These are phyloP conservation scores for Gonapodya sp. DNA, from an alignment of 192 early-diverging fungal genomes.

Conservation along the genomic window DNA sequence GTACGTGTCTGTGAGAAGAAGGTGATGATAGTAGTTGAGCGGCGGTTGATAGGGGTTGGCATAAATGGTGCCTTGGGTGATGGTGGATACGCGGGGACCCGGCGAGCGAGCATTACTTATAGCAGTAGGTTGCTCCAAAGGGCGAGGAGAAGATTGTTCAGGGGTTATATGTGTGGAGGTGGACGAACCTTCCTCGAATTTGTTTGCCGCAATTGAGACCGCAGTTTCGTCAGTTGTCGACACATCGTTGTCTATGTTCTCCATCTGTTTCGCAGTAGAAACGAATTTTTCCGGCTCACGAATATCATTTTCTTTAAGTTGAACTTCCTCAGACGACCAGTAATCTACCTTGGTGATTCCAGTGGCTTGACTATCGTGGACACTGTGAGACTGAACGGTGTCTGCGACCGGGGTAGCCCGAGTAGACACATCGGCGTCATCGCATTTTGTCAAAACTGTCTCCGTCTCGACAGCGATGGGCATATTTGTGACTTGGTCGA, in stretches of 20 bases:
- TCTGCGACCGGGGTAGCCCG: no score
- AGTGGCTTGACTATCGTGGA: not conserved
- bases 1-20: constrained; percentile 24
- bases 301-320: not conserved
- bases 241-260: not conserved
- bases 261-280: not conserved
- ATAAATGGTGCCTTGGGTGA: not conserved
- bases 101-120: not conserved
- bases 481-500: not conserved
- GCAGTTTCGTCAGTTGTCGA: constrained; percentile 3
- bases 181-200: not conserved
- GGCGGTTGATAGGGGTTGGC: constrained; percentile 41
- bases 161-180: not conserved
- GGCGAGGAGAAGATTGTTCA: not conserved
- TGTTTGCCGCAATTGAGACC: not conserved
- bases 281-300: not conserved
- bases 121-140: not conserved
- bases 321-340: not conserved
- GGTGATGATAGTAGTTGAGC: constrained; percentile 37
- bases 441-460: not conserved
- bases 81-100: not conserved
- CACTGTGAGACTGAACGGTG: not conserved
- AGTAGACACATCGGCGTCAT: not conserved
- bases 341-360: not conserved
- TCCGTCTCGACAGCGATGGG: not conserved